A percentile compares a stretch with the other conserved stretches of the same genome.
phyloP scores from a whole-genome alignment of 2,329 filamentous ascomycete species.

The Graphilbum fragrans region DNA sequence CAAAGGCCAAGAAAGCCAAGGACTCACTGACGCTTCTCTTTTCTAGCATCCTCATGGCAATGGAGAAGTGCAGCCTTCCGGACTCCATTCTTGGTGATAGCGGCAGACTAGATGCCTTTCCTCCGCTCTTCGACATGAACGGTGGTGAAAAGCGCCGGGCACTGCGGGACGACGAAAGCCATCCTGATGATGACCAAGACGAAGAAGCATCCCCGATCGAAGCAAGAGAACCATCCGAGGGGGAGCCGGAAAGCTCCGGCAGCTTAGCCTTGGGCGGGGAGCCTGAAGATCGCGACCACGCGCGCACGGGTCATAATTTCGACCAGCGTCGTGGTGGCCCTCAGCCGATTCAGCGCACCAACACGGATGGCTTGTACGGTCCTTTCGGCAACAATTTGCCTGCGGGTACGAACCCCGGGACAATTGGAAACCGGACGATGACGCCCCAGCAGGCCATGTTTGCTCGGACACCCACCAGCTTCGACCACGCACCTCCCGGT shows the following conservation, averaged over 20 bases:
- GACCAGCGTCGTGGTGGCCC: conserved; percentile 53
- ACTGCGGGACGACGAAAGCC: conserved; percentile 59
- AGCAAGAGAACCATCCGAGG: conserved; percentile 44
- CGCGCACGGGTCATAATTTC: conserved; percentile 36
- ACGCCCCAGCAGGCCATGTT: conserved; percentile 30
- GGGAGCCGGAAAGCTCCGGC: conserved; percentile 65
- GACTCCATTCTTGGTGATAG: conserved; percentile 12
- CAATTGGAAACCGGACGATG: conserved; percentile 12
- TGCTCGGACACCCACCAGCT: conserved; percentile 50
- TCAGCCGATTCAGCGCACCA: conserved; percentile 62
- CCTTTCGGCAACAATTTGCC: conserved; percentile 35
- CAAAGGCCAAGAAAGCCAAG: conserved; percentile 5
- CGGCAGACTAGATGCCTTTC: conserved; percentile 30
- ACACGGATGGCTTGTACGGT: conserved; percentile 40
- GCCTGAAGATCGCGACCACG: conserved; percentile 64
- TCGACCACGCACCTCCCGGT: conserved; percentile 32
- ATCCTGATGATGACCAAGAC: conserved; percentile 33
- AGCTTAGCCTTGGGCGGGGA: conserved; percentile 87
- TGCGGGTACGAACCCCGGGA: conserved; percentile 24
- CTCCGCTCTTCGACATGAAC: conserved; percentile 70
- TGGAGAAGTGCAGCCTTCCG: conserved; percentile 24
- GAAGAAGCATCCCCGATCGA: conserved; percentile 30
- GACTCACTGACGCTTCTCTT: conserved; percentile 16
- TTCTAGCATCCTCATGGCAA: conserved; percentile 22
- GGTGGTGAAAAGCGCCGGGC: conserved; percentile 73